These are phyloP conservation scores for Rhynchospora tenuis DNA, from an alignment of 176 grass and related monocot genomes.

Conservation along the genomic window DNA sequence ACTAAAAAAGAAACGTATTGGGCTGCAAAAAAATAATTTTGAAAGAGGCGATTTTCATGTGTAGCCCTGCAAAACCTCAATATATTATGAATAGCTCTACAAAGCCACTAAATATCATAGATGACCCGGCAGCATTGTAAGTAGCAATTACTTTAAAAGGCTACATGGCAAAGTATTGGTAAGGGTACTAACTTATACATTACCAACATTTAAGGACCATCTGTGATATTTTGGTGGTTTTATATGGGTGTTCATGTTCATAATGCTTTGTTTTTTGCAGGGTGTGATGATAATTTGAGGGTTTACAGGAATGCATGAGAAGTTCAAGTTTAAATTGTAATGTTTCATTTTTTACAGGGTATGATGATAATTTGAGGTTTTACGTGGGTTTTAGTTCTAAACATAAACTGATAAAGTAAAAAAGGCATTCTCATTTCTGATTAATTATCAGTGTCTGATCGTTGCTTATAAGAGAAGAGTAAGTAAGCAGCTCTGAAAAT, in stretches of 20 bases:
- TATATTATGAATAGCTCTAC: background rate
- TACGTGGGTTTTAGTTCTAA: background rate
- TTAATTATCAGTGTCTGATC: background rate
- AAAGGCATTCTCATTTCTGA: background rate
- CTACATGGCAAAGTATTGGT: background rate
- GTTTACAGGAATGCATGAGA: background rate
- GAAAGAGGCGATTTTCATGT: background rate
- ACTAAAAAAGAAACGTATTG: background rate
- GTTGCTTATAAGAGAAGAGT: background rate
- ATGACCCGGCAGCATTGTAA: background rate
- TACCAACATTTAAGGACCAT: background rate
- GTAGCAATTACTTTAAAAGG: background rate
- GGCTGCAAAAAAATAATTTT: background rate
- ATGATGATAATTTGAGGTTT: background rate
- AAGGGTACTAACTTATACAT: background rate
- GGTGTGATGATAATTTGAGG: background rate
- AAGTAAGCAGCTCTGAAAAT: slow-evolving; percentile 9
- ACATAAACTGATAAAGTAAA: background rate
- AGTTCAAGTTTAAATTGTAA: background rate
- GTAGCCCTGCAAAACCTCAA: background rate
- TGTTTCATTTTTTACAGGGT: background rate
- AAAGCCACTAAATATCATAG: background rate
- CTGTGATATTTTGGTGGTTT: background rate
- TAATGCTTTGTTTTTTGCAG: background rate
- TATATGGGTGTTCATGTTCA: background rate